These are phyloP conservation scores for Raphidocelis subcapitata DNA, from an alignment of 139 green algal genomes.

Conservation along the genomic window DNA sequence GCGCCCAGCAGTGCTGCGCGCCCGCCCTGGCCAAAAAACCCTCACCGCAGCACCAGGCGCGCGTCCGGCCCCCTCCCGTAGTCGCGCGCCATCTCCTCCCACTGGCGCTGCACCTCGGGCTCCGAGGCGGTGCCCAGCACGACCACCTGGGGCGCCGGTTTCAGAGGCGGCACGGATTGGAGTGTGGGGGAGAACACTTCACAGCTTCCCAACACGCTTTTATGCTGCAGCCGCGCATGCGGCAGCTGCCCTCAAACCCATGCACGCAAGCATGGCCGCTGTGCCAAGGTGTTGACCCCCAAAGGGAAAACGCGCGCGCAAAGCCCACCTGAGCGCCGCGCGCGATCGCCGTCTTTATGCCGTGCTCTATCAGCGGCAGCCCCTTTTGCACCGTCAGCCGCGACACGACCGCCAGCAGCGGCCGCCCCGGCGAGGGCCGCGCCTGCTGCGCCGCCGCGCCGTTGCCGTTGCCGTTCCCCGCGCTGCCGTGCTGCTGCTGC, in stretches of 20 bases:
- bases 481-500: not conserved
- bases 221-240: no score
- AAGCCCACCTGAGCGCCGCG: constrained; percentile 36
- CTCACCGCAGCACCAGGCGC: constrained; percentile 56
- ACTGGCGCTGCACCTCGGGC: constrained; percentile 47
- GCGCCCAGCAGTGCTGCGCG: no score
- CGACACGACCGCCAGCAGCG: constrained; percentile 81
- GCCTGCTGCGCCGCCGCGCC: not conserved
- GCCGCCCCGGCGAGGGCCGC: constrained; percentile 39
- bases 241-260: no score
- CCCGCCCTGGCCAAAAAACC: no score
- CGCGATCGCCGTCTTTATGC: constrained; percentile 14
- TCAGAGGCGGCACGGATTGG: not conserved
- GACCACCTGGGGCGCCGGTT: constrained; percentile 26
- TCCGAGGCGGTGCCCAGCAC: constrained; percentile 40
- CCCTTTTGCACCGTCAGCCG: constrained; percentile 92
- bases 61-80: constrained; percentile 36
- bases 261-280: no score
- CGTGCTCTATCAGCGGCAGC: constrained; percentile 85
- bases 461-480: not conserved
- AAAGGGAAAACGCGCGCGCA: no score
- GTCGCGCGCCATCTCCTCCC: constrained; percentile 43
- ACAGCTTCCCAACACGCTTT: no score
- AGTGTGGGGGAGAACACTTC: no score
- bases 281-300: no score